phyloP scores from a whole-genome alignment of 768 basidiomycete species.

The Leccinum sublutescens region DNA sequence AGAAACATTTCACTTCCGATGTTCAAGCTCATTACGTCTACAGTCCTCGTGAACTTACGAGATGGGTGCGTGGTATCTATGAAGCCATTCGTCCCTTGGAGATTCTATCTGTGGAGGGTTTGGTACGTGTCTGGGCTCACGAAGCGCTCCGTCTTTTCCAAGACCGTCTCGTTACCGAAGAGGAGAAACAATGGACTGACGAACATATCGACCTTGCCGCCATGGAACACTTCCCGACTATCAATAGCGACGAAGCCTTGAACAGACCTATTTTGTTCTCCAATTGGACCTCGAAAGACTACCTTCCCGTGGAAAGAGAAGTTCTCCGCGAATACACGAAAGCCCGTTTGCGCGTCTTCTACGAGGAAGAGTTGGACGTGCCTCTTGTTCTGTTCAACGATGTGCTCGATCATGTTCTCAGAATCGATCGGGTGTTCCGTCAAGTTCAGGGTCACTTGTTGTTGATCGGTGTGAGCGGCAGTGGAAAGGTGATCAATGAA shows the following conservation, averaged over 20 bases:
- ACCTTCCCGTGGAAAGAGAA: constrained; percentile 93
- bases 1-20: too few species aligned
- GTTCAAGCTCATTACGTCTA: too few species aligned
- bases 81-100: constrained; percentile 95
- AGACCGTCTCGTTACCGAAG: constrained; percentile 91
- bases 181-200: constrained; percentile 94
- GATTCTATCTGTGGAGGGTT: constrained; percentile 88
- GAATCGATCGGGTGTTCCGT: constrained; percentile 98
- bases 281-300: constrained; percentile 98
- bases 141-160: constrained; percentile 97
- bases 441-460: constrained; percentile 96
- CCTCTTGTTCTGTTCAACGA: constrained; percentile 98
- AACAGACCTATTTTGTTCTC: constrained; percentile 92
- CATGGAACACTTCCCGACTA: constrained; percentile 89
- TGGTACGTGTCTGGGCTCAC: constrained; percentile 97
- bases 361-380: constrained; percentile 98
- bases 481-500: constrained; percentile 77
- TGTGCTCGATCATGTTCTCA: constrained; percentile 94
- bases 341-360: constrained; percentile 95
- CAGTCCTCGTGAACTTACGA: constrained; percentile 96
- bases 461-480: constrained; percentile 96
- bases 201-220: constrained; percentile 84
- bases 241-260: constrained; percentile 84
- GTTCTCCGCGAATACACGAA: constrained; percentile 94
- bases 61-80: constrained; percentile 97